phyloP scores from a whole-genome alignment of 257 asterid species.

The Henckelia pumila region DNA sequence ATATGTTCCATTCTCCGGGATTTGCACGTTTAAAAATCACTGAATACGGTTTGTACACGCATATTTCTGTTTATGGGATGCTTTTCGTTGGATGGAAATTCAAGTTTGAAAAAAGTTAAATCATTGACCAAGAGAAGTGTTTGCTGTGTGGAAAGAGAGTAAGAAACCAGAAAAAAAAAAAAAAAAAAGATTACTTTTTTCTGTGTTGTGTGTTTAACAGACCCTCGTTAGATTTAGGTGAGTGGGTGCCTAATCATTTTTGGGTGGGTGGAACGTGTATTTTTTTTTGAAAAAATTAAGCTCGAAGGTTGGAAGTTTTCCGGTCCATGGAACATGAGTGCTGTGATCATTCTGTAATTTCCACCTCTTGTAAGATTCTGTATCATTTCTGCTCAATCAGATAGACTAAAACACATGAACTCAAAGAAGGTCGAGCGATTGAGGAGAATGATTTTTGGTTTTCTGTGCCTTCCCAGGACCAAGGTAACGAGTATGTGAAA shows the following conservation, averaged over 20 bases:
- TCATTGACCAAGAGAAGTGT: background rate
- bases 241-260: background rate
- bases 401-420: background rate
- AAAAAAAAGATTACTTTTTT: no score
- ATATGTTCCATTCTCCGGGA: no score
- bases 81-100: background rate
- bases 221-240: background rate
- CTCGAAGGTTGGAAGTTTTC: no score
- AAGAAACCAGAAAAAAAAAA: background rate
- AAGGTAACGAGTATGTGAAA: conserved; percentile 80
- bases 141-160: background rate
- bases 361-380: background rate
- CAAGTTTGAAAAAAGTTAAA: background rate
- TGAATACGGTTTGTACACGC: background rate
- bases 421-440: background rate
- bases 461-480: conserved; percentile 50
- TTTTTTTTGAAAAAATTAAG: no score
- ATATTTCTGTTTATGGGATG: background rate
- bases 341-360: no score
- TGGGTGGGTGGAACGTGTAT: no score
- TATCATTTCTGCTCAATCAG: conserved; percentile 15
- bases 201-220: background rate
- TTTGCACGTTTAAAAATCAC: no score
- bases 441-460: conserved; percentile 2
- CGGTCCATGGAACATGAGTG: no score